phyloP scores from a whole-genome alignment of 192 early-diverging fungal species.

The Coemansia biformis region DNA sequence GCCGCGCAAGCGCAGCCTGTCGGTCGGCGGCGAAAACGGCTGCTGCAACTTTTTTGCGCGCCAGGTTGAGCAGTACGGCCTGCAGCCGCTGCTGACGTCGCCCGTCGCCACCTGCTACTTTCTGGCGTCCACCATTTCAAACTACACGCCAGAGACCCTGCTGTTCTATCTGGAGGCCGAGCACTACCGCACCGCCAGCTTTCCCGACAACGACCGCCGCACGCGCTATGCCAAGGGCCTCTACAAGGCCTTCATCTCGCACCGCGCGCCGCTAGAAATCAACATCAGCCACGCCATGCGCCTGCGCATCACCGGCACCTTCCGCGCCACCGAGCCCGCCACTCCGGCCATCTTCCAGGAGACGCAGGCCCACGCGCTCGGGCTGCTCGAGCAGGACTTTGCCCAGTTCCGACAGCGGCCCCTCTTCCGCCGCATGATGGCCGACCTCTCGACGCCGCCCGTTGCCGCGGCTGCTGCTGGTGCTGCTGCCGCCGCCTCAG shows the following conservation, averaged over 20 bases:
- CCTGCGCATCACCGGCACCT: conserved; percentile 14
- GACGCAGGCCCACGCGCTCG: conserved; percentile 29
- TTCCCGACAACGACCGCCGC: conserved; percentile 18
- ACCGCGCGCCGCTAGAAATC: conserved; percentile 39
- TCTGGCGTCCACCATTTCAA: conserved; percentile 32
- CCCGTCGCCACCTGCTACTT: conserved; percentile 47
- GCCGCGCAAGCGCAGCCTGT: conserved; percentile 47
- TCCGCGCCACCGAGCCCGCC: conserved; percentile 17
- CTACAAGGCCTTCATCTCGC: conserved; percentile 47
- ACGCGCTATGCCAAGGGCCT: conserved; percentile 45
- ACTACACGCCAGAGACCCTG: conserved; percentile 35
- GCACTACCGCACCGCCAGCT: conserved; percentile 36
- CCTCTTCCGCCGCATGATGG: conserved; percentile 37
- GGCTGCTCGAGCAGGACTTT: conserved; percentile 41
- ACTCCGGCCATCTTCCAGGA: conserved; percentile 28
- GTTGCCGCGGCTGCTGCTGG: too few species aligned
- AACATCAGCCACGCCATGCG: conserved; percentile 47
- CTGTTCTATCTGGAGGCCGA: conserved; percentile 44
- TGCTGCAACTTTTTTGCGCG: conserved; percentile 41
- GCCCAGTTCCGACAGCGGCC: conserved; percentile 43
- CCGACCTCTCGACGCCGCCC: too few species aligned
- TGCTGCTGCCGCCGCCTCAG: too few species aligned
- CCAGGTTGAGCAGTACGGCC: conserved; percentile 48
- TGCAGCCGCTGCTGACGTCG: conserved; percentile 38
- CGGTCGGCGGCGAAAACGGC: conserved; percentile 41